Conservation (phyloP, 352 stramenopile genomes). For the Pythium coloratum region DNA sequence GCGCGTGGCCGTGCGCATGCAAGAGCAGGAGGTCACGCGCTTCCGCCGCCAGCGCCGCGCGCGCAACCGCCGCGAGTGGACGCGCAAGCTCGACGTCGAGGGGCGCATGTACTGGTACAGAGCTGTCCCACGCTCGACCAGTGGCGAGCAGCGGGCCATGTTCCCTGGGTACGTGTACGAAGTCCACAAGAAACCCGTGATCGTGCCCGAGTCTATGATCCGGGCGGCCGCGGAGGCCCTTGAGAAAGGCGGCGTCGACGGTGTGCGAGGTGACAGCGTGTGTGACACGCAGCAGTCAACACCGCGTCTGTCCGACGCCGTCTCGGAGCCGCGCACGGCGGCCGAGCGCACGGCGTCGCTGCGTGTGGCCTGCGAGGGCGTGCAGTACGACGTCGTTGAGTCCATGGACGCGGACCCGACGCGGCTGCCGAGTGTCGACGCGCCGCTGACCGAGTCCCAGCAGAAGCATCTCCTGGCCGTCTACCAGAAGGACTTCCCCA, state of each 20-base stretch:
- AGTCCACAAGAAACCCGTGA: slow-evolving; percentile 25
- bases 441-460: slow-evolving; percentile 8
- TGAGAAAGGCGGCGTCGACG: not conserved
- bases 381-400: slow-evolving; percentile 23
- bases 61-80: slow-evolving; percentile 40
- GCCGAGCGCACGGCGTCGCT: slow-evolving; percentile 22
- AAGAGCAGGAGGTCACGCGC: slow-evolving; percentile 17
- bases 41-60: slow-evolving; percentile 23
- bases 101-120: slow-evolving; percentile 36
- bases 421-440: slow-evolving; percentile 16
- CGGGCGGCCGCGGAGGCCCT: not conserved
- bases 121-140: not conserved
- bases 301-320: slow-evolving; percentile 13
- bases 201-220: not conserved
- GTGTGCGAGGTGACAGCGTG: slow-evolving; percentile 7
- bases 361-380: slow-evolving; percentile 16
- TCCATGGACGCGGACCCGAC: slow-evolving; percentile 15
- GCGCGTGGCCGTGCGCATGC: slow-evolving; percentile 15
- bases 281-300: slow-evolving; percentile 21
- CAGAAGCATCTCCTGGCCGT: slow-evolving; percentile 14
- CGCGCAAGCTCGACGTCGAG: slow-evolving; percentile 32
- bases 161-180: slow-evolving; percentile 24
- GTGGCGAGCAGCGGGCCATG: not conserved
- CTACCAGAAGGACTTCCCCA: slow-evolving; percentile 30
- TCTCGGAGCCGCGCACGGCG: slow-evolving; percentile 22